Base-by-base conservation (phyloP, 768 basidiomycete genomes). In the Gymnopilus junonius region DNA sequence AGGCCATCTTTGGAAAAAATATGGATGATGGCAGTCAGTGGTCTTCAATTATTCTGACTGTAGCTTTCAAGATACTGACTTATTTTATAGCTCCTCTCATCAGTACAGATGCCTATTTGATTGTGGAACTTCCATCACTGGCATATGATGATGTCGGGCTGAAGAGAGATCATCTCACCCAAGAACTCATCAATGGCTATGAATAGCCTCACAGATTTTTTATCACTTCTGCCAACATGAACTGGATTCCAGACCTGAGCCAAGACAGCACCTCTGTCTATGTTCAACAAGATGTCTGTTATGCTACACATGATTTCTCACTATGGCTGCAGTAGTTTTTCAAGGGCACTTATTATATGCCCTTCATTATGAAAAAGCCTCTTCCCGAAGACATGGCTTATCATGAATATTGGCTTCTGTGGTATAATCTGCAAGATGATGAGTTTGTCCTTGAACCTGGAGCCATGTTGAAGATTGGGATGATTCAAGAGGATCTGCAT, bases 151-250 rank as follows among this genome's bases (percentile, higher is more conserved):
- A 37, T 8, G 14, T 11, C n/a, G 34, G 54, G 7, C 34, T 55
- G 20, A 20, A 37, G 11, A 32, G 14, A 4, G 54, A 14, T 17
- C 21, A 14, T 7, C 53, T 25, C 20, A 23, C 4, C 14, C 32
- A 21, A 14, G 8, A 8, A 2, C 31, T 50, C 11, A 21, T 15
- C 17, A 35, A 35, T 14, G 35, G 48, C 11, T 43, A 50, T 11
- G 25, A 17, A 4, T 25, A 17, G 20, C 58, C 46, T 15, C 15
- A 15, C 4, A 8, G 23, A 17, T 50, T 23, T 35, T 34, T 65
- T 31, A 35, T 61, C 14, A 37, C 64, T 2, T 65, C 64, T 15
- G 59, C 64, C 1, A 65, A 65, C 23, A 61, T 54, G 53, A 20
- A 29, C 17, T 48, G 29, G n/a, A 35, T 65, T 2, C 64, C 59